phyloP scores from a whole-genome alignment of 192 early-diverging fungal species.

The Tieghemiomyces parasiticus region DNA sequence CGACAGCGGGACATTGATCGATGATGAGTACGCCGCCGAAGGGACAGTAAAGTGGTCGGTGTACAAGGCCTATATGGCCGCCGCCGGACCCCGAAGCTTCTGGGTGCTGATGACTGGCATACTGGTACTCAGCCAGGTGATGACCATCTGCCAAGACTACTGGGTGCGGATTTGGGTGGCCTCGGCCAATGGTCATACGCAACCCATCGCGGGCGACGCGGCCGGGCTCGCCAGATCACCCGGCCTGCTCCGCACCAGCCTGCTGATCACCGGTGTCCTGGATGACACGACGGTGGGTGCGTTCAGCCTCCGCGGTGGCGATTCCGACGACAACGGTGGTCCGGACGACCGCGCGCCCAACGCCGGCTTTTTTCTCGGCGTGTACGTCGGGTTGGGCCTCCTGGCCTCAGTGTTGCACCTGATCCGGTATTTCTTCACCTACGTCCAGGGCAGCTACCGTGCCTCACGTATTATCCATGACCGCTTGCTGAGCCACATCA shows the following conservation, averaged over 20 bases:
- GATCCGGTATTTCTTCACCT: constrained; percentile 25
- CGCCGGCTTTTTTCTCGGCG: constrained; percentile 41
- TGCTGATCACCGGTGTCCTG: constrained; percentile 3
- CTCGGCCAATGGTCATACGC: constrained; percentile 13
- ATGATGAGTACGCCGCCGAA: constrained; percentile 68
- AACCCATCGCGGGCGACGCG: background rate
- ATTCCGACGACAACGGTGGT: background rate
- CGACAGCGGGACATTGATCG: constrained; percentile 43
- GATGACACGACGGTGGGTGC: background rate
- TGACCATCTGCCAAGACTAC: constrained; percentile 37
- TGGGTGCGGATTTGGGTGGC: constrained; percentile 51
- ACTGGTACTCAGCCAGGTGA: constrained; percentile 24
- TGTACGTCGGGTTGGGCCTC: constrained; percentile 45
- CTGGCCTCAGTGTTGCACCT: constrained; percentile 24
- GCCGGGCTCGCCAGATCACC: constrained; percentile 9
- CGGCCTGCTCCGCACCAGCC: constrained; percentile 14
- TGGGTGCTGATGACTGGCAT: constrained; percentile 39
- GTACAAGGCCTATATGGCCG: constrained; percentile 61
- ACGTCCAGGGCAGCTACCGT: constrained; percentile 25
- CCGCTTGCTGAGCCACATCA: constrained; percentile 34
- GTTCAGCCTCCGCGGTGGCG: background rate
- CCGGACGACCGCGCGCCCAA: constrained; percentile 12
- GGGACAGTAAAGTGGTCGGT: constrained; percentile 62
- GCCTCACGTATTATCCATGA: constrained; percentile 45
- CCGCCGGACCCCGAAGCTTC: constrained; percentile 45